Evolutionary conservation across 768 basidiomycete species (phyloP), one percentile per base, ranked within the genome.

Genomic region (Pleurotus tuoliensis): DNA sequence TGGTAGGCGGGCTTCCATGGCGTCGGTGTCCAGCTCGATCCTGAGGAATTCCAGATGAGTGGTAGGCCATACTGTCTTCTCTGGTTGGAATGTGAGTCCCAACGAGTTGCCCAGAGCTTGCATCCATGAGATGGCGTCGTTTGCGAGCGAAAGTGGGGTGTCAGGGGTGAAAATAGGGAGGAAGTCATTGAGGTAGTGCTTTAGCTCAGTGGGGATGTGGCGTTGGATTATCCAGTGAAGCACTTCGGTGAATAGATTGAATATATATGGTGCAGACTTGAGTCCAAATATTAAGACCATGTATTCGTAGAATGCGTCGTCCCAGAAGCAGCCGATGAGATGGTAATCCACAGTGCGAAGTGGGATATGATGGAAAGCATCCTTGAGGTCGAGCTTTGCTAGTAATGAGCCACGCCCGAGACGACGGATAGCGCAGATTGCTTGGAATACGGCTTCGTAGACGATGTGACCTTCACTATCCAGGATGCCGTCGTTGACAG

Each of bases 161-260:
- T n/a, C 15, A 6, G 61, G 56, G 15, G 48, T 16, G 56, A 71
- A 72, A 18, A 64, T 59, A 1, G 61, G 27, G 30, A 74, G 65
- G 52, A 74, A 75, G 39, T 75, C 68, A 41, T 76, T 68, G 1
- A 76, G 64, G 49, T 72, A 74, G 45, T 74, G 73, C 6, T 62
- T 62, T 0, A 74, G 55, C 5, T 11, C 9, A 0, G 67, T 64
- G 0, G 69, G 72, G 47, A 75, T 66, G 52, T 76, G 67, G 11
- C 65, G 63, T 13, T 34, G 30, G 30, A 34, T 34, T 34, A 34
- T 34, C 30, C 30, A 34, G 8, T 11, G 30, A 1, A 34, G 30
- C 11, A 9, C 30, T 34, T 34, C 30, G 2, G 30, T 9, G 30
- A 34, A 34, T 1, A 34, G 30, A 3, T 34, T 34, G 30, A 34